These are phyloP conservation scores for Penicillium subrubescens DNA, from an alignment of 495 filamentous ascomycete species.

Conservation along the genomic window DNA sequence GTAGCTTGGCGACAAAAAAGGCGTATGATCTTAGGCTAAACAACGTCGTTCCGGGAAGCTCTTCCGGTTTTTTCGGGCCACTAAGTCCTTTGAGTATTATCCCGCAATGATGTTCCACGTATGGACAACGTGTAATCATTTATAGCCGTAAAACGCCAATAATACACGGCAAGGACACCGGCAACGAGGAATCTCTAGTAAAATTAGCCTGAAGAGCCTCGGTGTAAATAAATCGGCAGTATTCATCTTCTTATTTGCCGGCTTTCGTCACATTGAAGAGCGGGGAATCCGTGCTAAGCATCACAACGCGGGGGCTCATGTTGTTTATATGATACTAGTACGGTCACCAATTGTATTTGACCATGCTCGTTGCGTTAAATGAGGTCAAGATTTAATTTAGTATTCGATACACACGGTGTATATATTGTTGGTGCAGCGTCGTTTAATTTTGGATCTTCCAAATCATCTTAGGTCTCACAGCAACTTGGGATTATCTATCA, in stretches of 20 bases:
- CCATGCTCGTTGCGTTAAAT: not conserved
- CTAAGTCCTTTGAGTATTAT: not conserved
- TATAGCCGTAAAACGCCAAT: not conserved
- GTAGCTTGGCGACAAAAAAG: not conserved
- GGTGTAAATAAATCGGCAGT: not conserved
- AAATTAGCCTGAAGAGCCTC: not conserved
- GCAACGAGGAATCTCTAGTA: not conserved
- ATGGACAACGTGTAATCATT: not conserved
- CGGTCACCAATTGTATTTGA: not conserved
- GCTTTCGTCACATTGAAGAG: not conserved
- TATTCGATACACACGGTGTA: not conserved
- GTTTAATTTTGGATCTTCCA: not conserved
- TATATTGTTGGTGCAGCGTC: not conserved
- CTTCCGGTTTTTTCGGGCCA: not conserved
- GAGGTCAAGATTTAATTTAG: not conserved
- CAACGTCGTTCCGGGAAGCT: not conserved
- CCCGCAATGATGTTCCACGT: not conserved
- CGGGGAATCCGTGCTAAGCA: constrained; percentile 2
- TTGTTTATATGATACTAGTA: not conserved
- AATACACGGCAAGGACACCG: constrained; percentile 4
- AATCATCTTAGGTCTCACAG: not conserved
- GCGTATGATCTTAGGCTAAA: not conserved
- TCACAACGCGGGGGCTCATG: not conserved
- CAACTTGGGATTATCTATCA: not conserved
- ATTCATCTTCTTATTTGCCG: not conserved